Base-by-base conservation (phyloP, 2,329 filamentous ascomycete genomes). In the Xylariaceae sp. region DNA sequence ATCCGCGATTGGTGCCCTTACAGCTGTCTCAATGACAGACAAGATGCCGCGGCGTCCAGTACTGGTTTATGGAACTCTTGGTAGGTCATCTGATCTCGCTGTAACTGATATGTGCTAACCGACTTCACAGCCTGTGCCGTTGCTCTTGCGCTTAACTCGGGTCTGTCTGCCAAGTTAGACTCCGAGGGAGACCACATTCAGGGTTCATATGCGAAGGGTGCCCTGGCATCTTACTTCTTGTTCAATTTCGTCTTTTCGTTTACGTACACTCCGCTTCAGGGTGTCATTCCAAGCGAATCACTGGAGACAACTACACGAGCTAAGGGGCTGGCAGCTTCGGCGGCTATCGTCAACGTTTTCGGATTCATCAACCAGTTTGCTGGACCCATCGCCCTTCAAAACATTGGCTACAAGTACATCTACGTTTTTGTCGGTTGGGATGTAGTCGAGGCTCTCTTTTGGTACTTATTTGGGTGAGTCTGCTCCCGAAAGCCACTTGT, bases 341-440 rank as follows among this genome's bases (percentile, higher is more conserved):
- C 73, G n/a, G 72, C 80, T 60, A 73, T 80, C 55, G 76, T 78
- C 64, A 76, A 73, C 62, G 71, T 74, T 30, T 70, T 79, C 48
- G 74, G 77, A 30, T 80, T 80, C 65, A 77, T 81, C 72, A 80
- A 78, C 66, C 75, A 76, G 62, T 81, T 78, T 50, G 76, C 75
- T 8, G 74, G 74, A 0, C 77, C 78, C 10, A 79, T 80, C 51
- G 78, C 75, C 13, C 71, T 81, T 0, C 62, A 65, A 0, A 77
- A 76, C 62, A 80, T 80, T 51, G 64, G 68, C 7, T 76, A 76
- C 66, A 73, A 70, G 64, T 78, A 77, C 66, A 75, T 77, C 39
- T 80, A 73, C 64, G 75, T 80, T 47, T 80, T 80, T 57, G 78
- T 80, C 3, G 77, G 73, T 35, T 80, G 78, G 78, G 77, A 80